Evolutionary conservation across 2,329 filamentous ascomycete genomes (phyloP).

Genomic region (Gyromitra esculenta): DNA sequence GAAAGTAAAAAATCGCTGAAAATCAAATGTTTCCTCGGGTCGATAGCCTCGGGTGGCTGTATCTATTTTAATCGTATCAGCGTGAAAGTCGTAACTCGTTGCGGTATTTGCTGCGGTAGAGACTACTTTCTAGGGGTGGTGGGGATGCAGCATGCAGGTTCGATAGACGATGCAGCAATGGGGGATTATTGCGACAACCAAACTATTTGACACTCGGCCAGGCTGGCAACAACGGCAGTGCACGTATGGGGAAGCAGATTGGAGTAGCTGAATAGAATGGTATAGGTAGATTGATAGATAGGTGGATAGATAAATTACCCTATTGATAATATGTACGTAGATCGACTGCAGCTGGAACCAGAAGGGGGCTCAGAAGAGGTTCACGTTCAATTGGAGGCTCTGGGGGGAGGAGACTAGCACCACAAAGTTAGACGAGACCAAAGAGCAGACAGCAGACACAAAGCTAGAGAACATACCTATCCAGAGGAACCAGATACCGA

Average conservation of each 20-base stretch:
- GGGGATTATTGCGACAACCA: slow-evolving; percentile 24
- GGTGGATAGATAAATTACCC: neutral
- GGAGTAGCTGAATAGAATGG: neutral
- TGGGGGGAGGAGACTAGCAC: neutral
- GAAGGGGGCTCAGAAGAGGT: neutral
- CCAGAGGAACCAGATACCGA: slow-evolving; percentile 13
- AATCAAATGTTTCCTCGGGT: slow-evolving; percentile 34
- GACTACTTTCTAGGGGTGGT: neutral
- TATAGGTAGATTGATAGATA: no score
- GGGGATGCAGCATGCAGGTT: slow-evolving; percentile 40
- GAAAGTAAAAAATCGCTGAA: slow-evolving; percentile 20
- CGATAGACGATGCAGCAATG: slow-evolving; percentile 23
- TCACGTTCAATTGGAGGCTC: slow-evolving; percentile 27
- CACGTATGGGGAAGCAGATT: neutral
- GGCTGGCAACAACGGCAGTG: slow-evolving; percentile 4
- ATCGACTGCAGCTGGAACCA: slow-evolving; percentile 1
- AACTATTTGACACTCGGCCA: slow-evolving; percentile 6
- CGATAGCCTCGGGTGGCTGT: slow-evolving; percentile 15
- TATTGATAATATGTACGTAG: slow-evolving; percentile 6
- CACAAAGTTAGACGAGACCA: slow-evolving; percentile 16
- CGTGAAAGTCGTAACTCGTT: slow-evolving; percentile 40
- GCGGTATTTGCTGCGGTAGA: slow-evolving; percentile 20
- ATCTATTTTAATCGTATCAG: slow-evolving; percentile 36
- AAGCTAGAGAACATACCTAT: slow-evolving; percentile 16
- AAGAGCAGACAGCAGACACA: slow-evolving; percentile 13